Conservation (phyloP, 1,284 basidiomycete species). For the Phlebopus sp. region DNA sequence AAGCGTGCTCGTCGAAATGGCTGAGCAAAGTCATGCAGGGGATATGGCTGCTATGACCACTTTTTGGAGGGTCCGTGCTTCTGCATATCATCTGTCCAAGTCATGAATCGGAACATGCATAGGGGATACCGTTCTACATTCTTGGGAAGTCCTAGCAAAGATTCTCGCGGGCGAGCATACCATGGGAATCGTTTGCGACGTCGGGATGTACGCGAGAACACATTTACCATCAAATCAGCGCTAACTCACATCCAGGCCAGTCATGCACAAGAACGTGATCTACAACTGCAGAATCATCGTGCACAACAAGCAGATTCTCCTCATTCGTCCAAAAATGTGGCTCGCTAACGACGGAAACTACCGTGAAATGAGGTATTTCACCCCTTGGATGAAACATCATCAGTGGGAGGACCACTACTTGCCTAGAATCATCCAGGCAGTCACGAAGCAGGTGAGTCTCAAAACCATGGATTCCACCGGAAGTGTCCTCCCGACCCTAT, state of each 20-base stretch:
- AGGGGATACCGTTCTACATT: conserved; percentile 95
- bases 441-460: conserved; percentile 79
- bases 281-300: conserved; percentile 96
- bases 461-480: background rate
- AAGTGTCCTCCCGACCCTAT: conserved; percentile 1
- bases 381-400: conserved; percentile 89
- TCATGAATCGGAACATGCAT: conserved; percentile 6
- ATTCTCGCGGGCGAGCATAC: conserved; percentile 79
- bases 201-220: conserved; percentile 90
- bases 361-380: conserved; percentile 93
- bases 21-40: conserved; percentile 45
- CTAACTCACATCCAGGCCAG: conserved; percentile 61
- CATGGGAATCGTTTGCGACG: conserved; percentile 83
- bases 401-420: conserved; percentile 89
- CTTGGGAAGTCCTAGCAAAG: conserved; percentile 91
- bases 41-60: conserved; percentile 94
- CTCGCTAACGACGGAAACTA: conserved; percentile 99
- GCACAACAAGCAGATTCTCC: conserved; percentile 80
- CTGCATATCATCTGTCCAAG: background rate
- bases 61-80: conserved; percentile 74
- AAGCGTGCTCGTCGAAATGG: background rate
- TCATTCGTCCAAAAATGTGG: conserved; percentile 99
- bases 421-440: conserved; percentile 80
- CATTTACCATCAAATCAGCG: too few relatives aligned
- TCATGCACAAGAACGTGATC: conserved; percentile 94